Conservation (phyloP, 306 rosid genomes). For the Senna tora region DNA sequence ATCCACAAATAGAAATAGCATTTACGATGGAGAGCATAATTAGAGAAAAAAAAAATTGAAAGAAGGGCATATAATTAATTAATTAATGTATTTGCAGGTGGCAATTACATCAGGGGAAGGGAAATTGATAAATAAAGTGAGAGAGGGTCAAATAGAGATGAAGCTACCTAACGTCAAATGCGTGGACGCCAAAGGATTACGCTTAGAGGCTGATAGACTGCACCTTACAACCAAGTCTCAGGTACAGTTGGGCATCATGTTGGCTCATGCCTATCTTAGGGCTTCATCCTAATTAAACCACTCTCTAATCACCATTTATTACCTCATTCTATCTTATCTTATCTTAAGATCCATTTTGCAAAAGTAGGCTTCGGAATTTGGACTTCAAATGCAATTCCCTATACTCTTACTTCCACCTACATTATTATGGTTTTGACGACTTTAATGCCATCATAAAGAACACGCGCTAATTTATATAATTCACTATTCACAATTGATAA, state of each 20-base stretch:
- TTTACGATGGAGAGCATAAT: neutral
- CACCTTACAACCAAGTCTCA: conserved; percentile 14
- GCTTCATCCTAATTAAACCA: neutral
- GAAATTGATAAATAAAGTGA: conserved; percentile 42
- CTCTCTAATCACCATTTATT: conserved; percentile 17
- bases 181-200: conserved; percentile 52
- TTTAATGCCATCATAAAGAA: too few relatives aligned
- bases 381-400: too few relatives aligned
- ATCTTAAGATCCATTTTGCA: too few relatives aligned
- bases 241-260: conserved; percentile 4
- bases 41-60: neutral
- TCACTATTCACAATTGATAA: too few relatives aligned
- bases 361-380: too few relatives aligned
- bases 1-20: neutral
- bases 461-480: too few relatives aligned
- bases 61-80: too few relatives aligned
- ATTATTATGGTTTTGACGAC: too few relatives aligned
- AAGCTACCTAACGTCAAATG: conserved; percentile 49
- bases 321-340: too few relatives aligned
- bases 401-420: too few relatives aligned
- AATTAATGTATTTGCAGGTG: conserved; percentile 45
- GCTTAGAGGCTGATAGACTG: conserved; percentile 1
- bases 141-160: conserved; percentile 55
- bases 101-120: conserved; percentile 76
- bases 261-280: conserved; percentile 15